Percentiles rank a stretch among this genome's conserved stretches.
Conservation (phyloP, 2,329 filamentous ascomycete species). For the Epichloe sp. region DNA sequence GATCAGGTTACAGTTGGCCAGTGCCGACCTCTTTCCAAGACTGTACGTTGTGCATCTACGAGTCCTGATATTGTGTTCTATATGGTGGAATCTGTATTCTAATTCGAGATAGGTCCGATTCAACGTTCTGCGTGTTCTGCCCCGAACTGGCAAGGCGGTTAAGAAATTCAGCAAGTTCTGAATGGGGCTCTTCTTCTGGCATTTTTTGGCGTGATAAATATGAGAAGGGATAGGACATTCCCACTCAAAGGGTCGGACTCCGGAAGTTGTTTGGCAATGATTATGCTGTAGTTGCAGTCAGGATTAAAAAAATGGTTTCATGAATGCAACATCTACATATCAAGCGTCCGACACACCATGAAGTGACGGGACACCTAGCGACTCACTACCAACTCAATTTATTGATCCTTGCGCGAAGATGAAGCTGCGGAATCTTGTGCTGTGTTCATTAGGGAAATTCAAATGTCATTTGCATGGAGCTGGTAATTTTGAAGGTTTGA, state of each 20-base stretch:
- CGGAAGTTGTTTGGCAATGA: slow-evolving; percentile 29
- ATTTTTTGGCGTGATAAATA: slow-evolving; percentile 43
- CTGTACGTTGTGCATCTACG: slow-evolving; percentile 53
- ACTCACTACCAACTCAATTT: neutral
- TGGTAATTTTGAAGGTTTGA: no score
- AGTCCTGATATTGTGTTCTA: neutral
- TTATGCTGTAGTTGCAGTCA: slow-evolving; percentile 33
- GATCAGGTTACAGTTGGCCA: slow-evolving; percentile 99
- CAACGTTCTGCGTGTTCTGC: slow-evolving; percentile 98
- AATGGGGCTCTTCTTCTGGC: slow-evolving; percentile 36
- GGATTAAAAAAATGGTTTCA: slow-evolving; percentile 27
- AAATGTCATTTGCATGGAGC: no score
- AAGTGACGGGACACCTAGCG: neutral
- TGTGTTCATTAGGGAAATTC: no score
- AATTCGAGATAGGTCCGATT: slow-evolving; percentile 65
- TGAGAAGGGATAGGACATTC: slow-evolving; percentile 23
- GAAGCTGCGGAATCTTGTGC: no score
- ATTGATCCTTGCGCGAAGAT: neutral
- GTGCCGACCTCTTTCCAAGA: slow-evolving; percentile 99
- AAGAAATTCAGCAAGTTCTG: slow-evolving; percentile 99
- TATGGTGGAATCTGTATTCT: slow-evolving; percentile 6
- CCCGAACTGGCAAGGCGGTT: slow-evolving; percentile 91
- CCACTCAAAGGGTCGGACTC: slow-evolving; percentile 26
- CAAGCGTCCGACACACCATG: neutral
- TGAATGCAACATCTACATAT: slow-evolving; percentile 19